A percentile compares a stretch with the other conserved stretches of the same genome.
Evolutionary conservation across 2,329 filamentous ascomycete genomes (phyloP).

Genomic region (Claviceps quebecensis): DNA sequence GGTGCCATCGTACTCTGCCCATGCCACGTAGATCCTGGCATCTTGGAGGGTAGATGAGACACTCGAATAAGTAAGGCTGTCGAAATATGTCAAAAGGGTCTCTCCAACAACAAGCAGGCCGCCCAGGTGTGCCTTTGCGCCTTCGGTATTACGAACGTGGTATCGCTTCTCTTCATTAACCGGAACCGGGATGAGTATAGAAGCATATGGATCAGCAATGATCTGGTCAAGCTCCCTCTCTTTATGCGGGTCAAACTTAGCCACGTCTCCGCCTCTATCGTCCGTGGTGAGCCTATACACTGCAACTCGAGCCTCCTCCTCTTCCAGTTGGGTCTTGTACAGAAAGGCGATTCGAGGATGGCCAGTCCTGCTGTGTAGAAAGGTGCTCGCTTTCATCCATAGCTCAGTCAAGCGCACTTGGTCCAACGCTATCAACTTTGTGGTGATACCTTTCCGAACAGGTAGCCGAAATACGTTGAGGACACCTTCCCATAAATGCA

Average conservation of each 20-base stretch:
- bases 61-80: constrained; percentile 56
- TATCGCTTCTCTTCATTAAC: constrained; percentile 46
- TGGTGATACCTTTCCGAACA: constrained; percentile 28
- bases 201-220: constrained; percentile 40
- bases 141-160: constrained; percentile 39
- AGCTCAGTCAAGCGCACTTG: constrained; percentile 45
- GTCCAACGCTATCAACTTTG: constrained; percentile 34
- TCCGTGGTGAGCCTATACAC: constrained; percentile 45
- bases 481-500: constrained; percentile 48
- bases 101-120: constrained; percentile 66
- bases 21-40: constrained; percentile 79
- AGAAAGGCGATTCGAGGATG: constrained; percentile 44
- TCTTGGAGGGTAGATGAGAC: constrained; percentile 54
- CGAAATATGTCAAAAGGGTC: constrained; percentile 72
- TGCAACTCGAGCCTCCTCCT: constrained; percentile 39
- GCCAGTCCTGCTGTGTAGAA: constrained; percentile 43
- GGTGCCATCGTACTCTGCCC: constrained; percentile 70
- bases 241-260: constrained; percentile 39
- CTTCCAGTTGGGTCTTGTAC: constrained; percentile 39
- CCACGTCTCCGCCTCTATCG: constrained; percentile 39
- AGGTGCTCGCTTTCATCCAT: constrained; percentile 43
- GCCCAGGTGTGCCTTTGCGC: constrained; percentile 44
- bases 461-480: constrained; percentile 40
- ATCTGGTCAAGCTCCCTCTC: constrained; percentile 41
- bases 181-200: constrained; percentile 49